Percentiles rank a stretch among this genome's conserved stretches.
These are phyloP conservation scores for Onygena corvina DNA, from an alignment of 2,329 filamentous ascomycete species.

Conservation along the genomic window DNA sequence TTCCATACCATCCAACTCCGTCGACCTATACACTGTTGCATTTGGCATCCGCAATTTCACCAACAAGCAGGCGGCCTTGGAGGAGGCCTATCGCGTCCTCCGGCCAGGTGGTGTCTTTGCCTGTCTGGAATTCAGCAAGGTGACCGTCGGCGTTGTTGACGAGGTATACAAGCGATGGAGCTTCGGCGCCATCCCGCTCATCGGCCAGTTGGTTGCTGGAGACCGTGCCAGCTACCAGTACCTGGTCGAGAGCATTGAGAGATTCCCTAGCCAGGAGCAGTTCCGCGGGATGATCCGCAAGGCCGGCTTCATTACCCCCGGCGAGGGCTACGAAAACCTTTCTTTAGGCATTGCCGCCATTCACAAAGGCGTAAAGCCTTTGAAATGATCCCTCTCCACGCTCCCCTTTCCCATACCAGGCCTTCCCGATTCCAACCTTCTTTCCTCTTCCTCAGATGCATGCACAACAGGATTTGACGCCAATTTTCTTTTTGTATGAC, in stretches of 20 bases:
- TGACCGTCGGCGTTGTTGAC: conserved; percentile 66
- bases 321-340: conserved; percentile 75
- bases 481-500: conserved; percentile 3
- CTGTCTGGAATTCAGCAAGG: conserved; percentile 88
- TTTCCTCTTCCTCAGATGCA: neutral
- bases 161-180: conserved; percentile 90
- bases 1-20: conserved; percentile 52
- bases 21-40: conserved; percentile 93
- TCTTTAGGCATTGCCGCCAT: conserved; percentile 89
- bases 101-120: conserved; percentile 94
- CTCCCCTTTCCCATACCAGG: neutral
- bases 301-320: conserved; percentile 76
- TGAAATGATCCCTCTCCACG: conserved; percentile 7
- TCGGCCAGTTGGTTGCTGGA: conserved; percentile 86
- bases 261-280: conserved; percentile 73
- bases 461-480: too few species aligned
- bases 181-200: conserved; percentile 84
- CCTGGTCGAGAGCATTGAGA: conserved; percentile 92
- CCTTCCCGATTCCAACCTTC: neutral
- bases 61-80: conserved; percentile 69
- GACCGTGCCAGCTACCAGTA: conserved; percentile 97
- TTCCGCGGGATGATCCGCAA: conserved; percentile 51
- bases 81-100: conserved; percentile 74
- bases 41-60: conserved; percentile 98
- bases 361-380: conserved; percentile 86